phyloP scores from a whole-genome alignment of 2,329 filamentous ascomycete genomes.

The Trichophyton verrucosum region DNA sequence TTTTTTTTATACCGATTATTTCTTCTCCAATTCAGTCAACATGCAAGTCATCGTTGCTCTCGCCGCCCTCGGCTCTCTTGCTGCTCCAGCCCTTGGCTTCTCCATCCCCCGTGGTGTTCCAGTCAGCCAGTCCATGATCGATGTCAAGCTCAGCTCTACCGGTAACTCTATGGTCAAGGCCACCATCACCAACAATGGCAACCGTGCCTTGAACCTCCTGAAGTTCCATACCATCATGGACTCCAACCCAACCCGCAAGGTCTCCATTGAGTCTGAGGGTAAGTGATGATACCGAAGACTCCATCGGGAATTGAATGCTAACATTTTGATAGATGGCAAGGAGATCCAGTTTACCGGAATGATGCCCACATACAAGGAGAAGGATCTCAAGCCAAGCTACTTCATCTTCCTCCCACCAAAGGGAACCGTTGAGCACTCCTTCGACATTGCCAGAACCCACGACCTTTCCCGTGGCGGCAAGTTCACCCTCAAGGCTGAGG shows the following conservation, averaged over 20 bases:
- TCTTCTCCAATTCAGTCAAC: background rate
- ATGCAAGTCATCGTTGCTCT: slow-evolving; percentile 7
- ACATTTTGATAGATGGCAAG: background rate
- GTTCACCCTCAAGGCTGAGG: slow-evolving; percentile 6
- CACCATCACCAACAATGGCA: slow-evolving; percentile 9
- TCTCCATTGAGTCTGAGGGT: slow-evolving; percentile 9
- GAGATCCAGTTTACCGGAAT: slow-evolving; percentile 9
- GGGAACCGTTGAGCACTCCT: slow-evolving; percentile 5
- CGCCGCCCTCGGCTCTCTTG: slow-evolving; percentile 6
- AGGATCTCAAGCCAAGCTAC: background rate
- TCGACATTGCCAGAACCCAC: slow-evolving; percentile 11
- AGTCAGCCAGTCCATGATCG: slow-evolving; percentile 2
- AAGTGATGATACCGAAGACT: background rate
- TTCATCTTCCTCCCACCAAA: slow-evolving; percentile 8
- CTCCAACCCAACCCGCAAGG: slow-evolving; percentile 7
- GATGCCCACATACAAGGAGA: background rate
- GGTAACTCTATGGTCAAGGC: slow-evolving; percentile 12
- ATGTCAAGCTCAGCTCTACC: slow-evolving; percentile 8
- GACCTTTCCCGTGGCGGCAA: slow-evolving; percentile 9
- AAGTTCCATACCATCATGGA: slow-evolving; percentile 11
- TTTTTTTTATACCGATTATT: background rate
- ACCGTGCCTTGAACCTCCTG: slow-evolving; percentile 3
- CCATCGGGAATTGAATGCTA: background rate
- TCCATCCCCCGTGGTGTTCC: background rate
- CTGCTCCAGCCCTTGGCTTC: slow-evolving; percentile 2